Evolutionary conservation across 1,284 basidiomycete genomes (phyloP), one percentile per base, ranked within the genome.

Genomic region (Ganoderma lingzhi): DNA sequence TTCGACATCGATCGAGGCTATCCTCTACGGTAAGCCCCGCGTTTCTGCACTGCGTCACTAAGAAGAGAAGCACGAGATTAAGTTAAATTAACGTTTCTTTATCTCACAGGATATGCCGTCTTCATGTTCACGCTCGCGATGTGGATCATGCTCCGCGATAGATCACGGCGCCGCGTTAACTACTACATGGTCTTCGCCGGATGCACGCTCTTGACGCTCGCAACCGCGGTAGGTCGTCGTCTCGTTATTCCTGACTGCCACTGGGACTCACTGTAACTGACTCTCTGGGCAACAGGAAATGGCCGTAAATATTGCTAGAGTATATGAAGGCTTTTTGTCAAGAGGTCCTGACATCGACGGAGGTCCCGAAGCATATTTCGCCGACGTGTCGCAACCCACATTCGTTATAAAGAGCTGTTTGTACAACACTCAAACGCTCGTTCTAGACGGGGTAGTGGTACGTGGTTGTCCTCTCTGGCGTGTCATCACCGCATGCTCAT

Each of bases 41-140:
- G 6, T 32, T n/a, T 17, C 23, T 53, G 23, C 48, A 10, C 14
- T 3, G 32, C 2, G 17, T 12, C 8, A 3, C 37, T 48, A 23
- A 5, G 28, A 55, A 55, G 53, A 23, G 61, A 60, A 37, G 55
- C 19, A 32, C 39, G 4, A 14, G 44, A 42, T 8, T 65, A 32
- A 59, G 8, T 42, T 51, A 17, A 59, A n/a, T 51, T 12, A 63
- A 15, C 12, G 44, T 63, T 30, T 17, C 15, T n/a, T 44, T 8
- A 2, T 14, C 10, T 41, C 39, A 23, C 63, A 79, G 78, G 78
- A 51, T 77, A 76, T 62, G 77, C 76, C 10, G 72, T 73, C 17
- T 73, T 73, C 64, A 79, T 79, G 78, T 79, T 75, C 72, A 74
- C 69, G n/a, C 68, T 76, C 53, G 76, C 77, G 5, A 70, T 76